Evolutionary conservation across 2,329 filamentous ascomycete genomes (phyloP).

Genomic region (Cercospora sp.): DNA sequence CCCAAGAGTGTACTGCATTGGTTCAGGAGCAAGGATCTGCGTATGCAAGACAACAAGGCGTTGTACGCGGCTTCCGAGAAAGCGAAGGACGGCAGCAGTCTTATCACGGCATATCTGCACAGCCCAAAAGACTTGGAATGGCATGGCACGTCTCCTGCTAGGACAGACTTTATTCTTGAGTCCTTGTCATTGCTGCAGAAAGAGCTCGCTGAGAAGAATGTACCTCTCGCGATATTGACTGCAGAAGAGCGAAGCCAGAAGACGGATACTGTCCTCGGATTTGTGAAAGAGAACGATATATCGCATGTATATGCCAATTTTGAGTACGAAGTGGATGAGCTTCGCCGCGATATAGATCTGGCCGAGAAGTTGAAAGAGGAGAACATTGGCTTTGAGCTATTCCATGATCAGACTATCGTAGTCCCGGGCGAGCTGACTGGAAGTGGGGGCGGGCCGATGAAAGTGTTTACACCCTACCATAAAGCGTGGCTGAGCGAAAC

Average conservation of each 20-base stretch:
- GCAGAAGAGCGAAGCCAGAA: conserved; percentile 47
- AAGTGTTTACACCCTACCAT: conserved; percentile 56
- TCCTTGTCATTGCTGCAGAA: conserved; percentile 48
- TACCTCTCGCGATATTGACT: conserved; percentile 51
- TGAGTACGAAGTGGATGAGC: conserved; percentile 89
- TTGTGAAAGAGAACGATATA: conserved; percentile 47
- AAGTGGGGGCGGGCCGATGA: conserved; percentile 49
- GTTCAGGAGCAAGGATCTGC: conserved; percentile 55
- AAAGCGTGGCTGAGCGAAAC: conserved; percentile 49
- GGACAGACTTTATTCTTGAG: conserved; percentile 52
- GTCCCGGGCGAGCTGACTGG: conserved; percentile 49
- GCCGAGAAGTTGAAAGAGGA: conserved; percentile 40
- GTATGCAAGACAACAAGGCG: conserved; percentile 53
- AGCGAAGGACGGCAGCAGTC: conserved; percentile 45
- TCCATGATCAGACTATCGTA: conserved; percentile 53
- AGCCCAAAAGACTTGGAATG: conserved; percentile 52
- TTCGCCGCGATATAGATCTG: conserved; percentile 58
- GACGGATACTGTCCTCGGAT: conserved; percentile 44
- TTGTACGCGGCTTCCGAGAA: conserved; percentile 50
- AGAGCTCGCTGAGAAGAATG: conserved; percentile 50
- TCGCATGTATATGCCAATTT: conserved; percentile 57
- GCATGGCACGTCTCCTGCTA: conserved; percentile 53
- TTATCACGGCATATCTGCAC: conserved; percentile 51
- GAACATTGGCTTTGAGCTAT: conserved; percentile 45
- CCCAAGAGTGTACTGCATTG: conserved; percentile 50